Conservation (phyloP, 257 asterid species). For the Nemophila menziesii region DNA sequence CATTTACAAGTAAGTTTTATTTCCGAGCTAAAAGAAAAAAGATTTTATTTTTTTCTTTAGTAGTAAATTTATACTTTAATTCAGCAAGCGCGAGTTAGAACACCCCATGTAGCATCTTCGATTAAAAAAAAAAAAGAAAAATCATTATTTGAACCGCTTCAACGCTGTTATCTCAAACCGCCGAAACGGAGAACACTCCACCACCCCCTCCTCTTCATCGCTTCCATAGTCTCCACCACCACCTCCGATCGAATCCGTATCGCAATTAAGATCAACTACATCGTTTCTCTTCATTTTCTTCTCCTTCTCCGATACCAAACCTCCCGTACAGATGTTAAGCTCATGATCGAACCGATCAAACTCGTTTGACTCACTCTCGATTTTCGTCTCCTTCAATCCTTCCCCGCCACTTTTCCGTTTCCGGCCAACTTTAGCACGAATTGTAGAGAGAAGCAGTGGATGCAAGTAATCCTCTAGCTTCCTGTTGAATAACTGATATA, state of each 20-base stretch:
- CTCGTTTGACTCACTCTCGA: constrained; percentile 4
- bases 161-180: constrained; percentile 13
- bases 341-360: constrained; percentile 17
- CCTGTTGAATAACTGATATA: constrained; percentile 5
- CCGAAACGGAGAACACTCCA: constrained; percentile 11
- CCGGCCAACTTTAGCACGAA: constrained; percentile 15
- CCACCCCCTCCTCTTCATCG: neutral
- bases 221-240: neutral
- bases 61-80: too few species aligned
- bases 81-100: neutral
- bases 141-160: constrained; percentile 16
- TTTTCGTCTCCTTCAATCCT: neutral
- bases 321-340: constrained; percentile 8
- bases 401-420: constrained; percentile 13
- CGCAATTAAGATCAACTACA: constrained; percentile 12
- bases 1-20: too few species aligned
- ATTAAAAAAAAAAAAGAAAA: too few species aligned
- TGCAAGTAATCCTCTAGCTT: constrained; percentile 26
- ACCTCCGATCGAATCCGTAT: constrained; percentile 4
- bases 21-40: too few species aligned
- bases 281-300: constrained; percentile 4
- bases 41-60: too few species aligned
- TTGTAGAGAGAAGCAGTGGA: constrained; percentile 17
- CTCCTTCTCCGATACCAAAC: constrained; percentile 1
- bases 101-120: neutral